A percentile compares a stretch with the other conserved stretches of the same genome.
Conservation (phyloP, 2,329 filamentous ascomycete genomes). For the Colletotrichum zoysiae region DNA sequence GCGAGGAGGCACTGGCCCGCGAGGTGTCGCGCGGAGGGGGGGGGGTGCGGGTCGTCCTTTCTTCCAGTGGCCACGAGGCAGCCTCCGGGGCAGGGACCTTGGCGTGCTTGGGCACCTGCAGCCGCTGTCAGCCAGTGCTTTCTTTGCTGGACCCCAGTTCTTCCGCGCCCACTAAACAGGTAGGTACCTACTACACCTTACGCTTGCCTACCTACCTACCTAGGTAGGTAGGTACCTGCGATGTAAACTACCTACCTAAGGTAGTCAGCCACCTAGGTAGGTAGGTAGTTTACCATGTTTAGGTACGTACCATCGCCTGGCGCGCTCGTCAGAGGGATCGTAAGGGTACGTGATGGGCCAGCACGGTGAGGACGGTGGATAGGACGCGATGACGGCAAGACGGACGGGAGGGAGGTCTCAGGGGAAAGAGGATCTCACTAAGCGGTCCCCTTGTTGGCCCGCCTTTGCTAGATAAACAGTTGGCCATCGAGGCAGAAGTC, state of each 20-base stretch:
- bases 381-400: constrained; percentile 7
- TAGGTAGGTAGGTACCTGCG: neutral
- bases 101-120: constrained; percentile 1
- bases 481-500: neutral
- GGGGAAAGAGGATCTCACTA: neutral
- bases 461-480: neutral
- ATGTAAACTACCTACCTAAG: too few species aligned
- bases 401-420: neutral
- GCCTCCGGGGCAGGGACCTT: constrained; percentile 11
- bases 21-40: constrained; percentile 14
- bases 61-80: constrained; percentile 33
- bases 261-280: neutral
- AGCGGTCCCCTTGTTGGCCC: neutral
- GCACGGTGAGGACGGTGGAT: neutral
- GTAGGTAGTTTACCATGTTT: neutral
- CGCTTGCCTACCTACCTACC: too few species aligned
- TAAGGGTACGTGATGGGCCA: neutral
- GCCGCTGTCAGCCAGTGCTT: constrained; percentile 17
- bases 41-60: constrained; percentile 23
- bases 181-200: neutral
- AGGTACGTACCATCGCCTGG: neutral
- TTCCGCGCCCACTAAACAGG: neutral
- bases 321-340: neutral
- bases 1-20: constrained; percentile 34
- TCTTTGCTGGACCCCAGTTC: constrained; percentile 4